Evolutionary conservation across 2,329 filamentous ascomycete genomes (phyloP).

Genomic region (Alternaria novae-zelandiae): DNA sequence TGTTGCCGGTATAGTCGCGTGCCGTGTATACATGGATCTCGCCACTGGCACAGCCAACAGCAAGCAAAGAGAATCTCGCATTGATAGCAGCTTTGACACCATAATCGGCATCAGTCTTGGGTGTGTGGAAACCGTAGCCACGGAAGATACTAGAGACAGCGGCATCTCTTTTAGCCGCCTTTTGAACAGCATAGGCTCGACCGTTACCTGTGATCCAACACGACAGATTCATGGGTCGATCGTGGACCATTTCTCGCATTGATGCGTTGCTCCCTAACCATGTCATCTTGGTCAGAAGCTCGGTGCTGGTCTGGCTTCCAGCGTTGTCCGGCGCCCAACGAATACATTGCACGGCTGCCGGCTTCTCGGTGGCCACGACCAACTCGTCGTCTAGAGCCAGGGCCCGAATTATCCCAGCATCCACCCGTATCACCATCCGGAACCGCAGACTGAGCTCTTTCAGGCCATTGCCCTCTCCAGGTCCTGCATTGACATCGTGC

Average conservation of each 20-base stretch:
- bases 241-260: constrained; percentile 86
- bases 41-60: constrained; percentile 81
- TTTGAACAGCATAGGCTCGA: constrained; percentile 87
- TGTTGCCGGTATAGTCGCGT: constrained; percentile 90
- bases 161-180: constrained; percentile 53
- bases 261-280: constrained; percentile 81
- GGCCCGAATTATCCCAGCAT: constrained; percentile 88
- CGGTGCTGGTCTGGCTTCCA: constrained; percentile 86
- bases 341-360: constrained; percentile 95
- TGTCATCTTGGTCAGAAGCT: constrained; percentile 83
- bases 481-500: constrained; percentile 59
- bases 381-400: constrained; percentile 92
- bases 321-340: constrained; percentile 86
- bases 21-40: constrained; percentile 88
- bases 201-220: constrained; percentile 93
- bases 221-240: constrained; percentile 93
- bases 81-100: constrained; percentile 85
- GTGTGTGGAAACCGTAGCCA: constrained; percentile 88
- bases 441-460: constrained; percentile 90
- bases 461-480: constrained; percentile 82
- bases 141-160: constrained; percentile 75
- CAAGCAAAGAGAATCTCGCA: constrained; percentile 91
- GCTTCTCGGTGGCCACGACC: constrained; percentile 87
- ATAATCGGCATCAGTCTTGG: constrained; percentile 63
- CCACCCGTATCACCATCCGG: constrained; percentile 96